Conservation (phyloP, 2,329 filamentous ascomycete species). For the Penicillium sp. region DNA sequence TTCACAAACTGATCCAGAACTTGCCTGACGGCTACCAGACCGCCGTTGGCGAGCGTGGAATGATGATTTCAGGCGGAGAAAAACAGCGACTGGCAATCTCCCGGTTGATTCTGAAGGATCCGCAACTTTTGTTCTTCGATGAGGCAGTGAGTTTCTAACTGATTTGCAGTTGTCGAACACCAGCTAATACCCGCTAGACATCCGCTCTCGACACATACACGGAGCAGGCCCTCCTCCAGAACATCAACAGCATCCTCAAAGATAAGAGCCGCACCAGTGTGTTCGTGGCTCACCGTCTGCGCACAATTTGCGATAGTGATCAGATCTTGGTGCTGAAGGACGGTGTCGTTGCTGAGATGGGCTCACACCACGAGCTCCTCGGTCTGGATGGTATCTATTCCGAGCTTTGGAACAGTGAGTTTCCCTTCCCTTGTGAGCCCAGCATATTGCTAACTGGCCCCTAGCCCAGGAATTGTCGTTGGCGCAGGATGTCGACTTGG, state of each 20-base stretch:
- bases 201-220: slow-evolving; percentile 91
- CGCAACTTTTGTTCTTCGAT: slow-evolving; percentile 88
- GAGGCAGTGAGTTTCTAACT: slow-evolving; percentile 65
- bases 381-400: slow-evolving; percentile 74
- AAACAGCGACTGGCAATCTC: slow-evolving; percentile 89
- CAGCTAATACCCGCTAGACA: slow-evolving; percentile 51
- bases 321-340: slow-evolving; percentile 87
- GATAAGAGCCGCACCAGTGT: slow-evolving; percentile 90
- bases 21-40: slow-evolving; percentile 89
- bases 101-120: slow-evolving; percentile 82
- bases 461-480: slow-evolving; percentile 64
- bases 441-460: not conserved
- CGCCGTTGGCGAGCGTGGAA: slow-evolving; percentile 86
- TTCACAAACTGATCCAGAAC: slow-evolving; percentile 77
- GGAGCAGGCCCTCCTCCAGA: slow-evolving; percentile 83
- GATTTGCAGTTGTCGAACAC: not conserved
- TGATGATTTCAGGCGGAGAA: slow-evolving; percentile 96
- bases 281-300: slow-evolving; percentile 87
- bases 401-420: slow-evolving; percentile 84
- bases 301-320: slow-evolving; percentile 92
- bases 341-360: slow-evolving; percentile 82
- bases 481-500: slow-evolving; percentile 34
- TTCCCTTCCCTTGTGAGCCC: not conserved
- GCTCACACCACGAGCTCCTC: slow-evolving; percentile 82
- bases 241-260: slow-evolving; percentile 88